phyloP scores from a whole-genome alignment of 805 yeast genomes.

The Candida takata region DNA sequence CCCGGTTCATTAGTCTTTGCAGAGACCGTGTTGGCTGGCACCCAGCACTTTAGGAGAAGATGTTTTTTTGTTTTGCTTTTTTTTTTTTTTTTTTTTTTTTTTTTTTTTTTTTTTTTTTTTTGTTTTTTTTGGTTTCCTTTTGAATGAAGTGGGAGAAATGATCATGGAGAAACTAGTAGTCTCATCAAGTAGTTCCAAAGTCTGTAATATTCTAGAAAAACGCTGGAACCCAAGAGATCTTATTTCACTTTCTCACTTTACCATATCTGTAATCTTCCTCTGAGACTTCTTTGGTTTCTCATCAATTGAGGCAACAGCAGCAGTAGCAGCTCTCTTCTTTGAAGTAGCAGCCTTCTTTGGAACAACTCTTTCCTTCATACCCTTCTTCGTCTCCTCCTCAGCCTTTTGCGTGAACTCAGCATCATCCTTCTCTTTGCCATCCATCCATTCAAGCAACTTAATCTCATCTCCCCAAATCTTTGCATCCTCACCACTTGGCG shows the following conservation, averaged over 20 bases:
- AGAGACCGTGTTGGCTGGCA: too few species aligned
- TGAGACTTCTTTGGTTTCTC: background rate
- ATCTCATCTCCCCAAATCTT: slow-evolving; percentile 73
- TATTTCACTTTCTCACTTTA: background rate
- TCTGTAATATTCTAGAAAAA: background rate
- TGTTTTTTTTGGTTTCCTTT: too few species aligned
- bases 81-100: too few species aligned
- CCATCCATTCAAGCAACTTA: slow-evolving; percentile 75
- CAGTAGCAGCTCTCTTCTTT: slow-evolving; percentile 7
- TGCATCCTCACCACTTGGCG: slow-evolving; percentile 69
- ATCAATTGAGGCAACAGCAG: background rate
- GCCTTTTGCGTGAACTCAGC: slow-evolving; percentile 44
- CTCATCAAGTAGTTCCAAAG: background rate
- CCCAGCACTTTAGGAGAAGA: too few species aligned
- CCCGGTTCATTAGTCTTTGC: too few species aligned
- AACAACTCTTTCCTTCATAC: slow-evolving; percentile 63
- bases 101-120: too few species aligned
- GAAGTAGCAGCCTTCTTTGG: slow-evolving; percentile 42
- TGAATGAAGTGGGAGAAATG: too few species aligned
- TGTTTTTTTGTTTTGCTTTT: too few species aligned
- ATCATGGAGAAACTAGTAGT: too few species aligned
- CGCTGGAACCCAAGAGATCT: background rate
- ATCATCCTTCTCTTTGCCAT: slow-evolving; percentile 48
- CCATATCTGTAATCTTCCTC: background rate
- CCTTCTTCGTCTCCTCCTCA: slow-evolving; percentile 45